phyloP scores from a whole-genome alignment of 805 yeast genomes.

The Myxozyma neglecta region DNA sequence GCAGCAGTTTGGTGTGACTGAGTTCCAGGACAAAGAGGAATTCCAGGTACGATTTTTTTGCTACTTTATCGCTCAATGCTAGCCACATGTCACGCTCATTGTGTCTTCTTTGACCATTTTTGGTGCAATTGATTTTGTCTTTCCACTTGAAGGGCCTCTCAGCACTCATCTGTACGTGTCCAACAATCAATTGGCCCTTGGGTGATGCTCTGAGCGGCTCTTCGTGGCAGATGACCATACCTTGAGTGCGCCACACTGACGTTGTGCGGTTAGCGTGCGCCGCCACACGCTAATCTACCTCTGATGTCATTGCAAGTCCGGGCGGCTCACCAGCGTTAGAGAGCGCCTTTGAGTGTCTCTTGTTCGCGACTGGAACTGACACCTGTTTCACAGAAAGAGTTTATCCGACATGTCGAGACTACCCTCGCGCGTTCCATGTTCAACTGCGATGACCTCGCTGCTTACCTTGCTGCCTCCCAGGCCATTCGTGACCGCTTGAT shows the following conservation, averaged over 20 bases:
- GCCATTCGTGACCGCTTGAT: conserved; percentile 76
- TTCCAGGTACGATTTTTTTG: conserved; percentile 42
- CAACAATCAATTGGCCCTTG: background rate
- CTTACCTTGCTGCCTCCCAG: conserved; percentile 83
- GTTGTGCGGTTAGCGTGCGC: no score
- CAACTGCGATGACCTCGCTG: conserved; percentile 90
- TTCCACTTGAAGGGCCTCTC: background rate
- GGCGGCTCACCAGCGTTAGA: background rate
- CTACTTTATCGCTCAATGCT: background rate
- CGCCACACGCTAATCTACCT: no score
- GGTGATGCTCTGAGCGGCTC: background rate
- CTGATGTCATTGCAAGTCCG: no score
- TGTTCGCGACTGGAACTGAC: background rate
- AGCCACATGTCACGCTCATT: background rate
- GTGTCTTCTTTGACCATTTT: background rate
- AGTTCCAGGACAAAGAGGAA: conserved; percentile 51
- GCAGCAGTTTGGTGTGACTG: conserved; percentile 64
- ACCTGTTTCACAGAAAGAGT: conserved; percentile 48
- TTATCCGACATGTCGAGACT: conserved; percentile 86
- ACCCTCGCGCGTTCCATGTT: conserved; percentile 86
- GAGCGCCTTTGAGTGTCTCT: background rate
- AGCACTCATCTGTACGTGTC: background rate
- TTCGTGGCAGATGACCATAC: no score
- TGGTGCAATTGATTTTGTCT: no score
- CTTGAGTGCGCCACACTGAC: no score